phyloP scores from a whole-genome alignment of 768 basidiomycete species.

The Podaxis sp. region DNA sequence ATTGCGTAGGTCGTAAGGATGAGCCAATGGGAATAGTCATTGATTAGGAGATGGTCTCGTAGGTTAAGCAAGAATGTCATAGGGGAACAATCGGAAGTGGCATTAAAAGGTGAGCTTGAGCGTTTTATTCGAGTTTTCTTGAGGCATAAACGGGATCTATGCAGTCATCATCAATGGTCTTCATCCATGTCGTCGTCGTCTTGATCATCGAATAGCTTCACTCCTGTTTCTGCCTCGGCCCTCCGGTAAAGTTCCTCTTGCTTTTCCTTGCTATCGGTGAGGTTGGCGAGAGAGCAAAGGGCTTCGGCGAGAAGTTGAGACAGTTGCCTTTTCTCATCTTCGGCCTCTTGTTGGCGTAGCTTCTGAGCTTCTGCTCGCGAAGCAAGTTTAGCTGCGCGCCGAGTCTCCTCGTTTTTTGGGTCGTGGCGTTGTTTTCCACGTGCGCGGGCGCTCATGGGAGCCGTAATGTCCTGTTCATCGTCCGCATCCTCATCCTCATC shows the following conservation, averaged over 20 bases:
- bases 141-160: background rate
- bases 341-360: slow-evolving; percentile 1
- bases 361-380: background rate
- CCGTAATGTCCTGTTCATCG: background rate
- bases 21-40: no score
- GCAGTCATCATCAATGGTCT: background rate
- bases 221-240: slow-evolving; percentile 4
- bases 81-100: background rate
- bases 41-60: background rate
- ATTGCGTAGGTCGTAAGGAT: background rate
- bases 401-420: background rate
- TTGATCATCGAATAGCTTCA: background rate
- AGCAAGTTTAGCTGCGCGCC: background rate
- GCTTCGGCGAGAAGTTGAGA: slow-evolving; percentile 5
- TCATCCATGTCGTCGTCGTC: slow-evolving; percentile 5
- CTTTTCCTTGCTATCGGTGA: slow-evolving; percentile 4
- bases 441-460: slow-evolving; percentile 1
- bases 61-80: background rate
- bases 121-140: background rate
- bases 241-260: slow-evolving; percentile 7
- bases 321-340: slow-evolving; percentile 1
- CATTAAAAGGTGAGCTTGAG: background rate
- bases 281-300: slow-evolving; percentile 5
- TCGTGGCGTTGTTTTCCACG: slow-evolving; percentile 5
- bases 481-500: slow-evolving; percentile 5